These are phyloP conservation scores for Citrus hindsii DNA, from an alignment of 345 rosid genomes.

Conservation along the genomic window DNA sequence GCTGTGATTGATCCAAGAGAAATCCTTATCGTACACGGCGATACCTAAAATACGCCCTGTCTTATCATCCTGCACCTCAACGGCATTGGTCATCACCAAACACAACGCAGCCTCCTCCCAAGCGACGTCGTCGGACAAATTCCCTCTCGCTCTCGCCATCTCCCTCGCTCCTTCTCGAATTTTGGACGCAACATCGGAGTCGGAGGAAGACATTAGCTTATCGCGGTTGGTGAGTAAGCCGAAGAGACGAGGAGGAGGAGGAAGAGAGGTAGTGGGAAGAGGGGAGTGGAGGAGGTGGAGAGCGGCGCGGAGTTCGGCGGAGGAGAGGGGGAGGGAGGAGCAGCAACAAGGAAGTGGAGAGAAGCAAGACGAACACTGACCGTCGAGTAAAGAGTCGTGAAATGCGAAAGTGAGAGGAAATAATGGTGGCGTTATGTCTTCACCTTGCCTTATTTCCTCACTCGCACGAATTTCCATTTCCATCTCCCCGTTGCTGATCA, in stretches of 20 bases:
- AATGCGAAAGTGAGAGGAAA: conserved; percentile 52
- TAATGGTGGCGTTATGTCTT: conserved; percentile 50
- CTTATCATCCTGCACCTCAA: conserved; percentile 75
- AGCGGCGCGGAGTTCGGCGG: conserved; percentile 38
- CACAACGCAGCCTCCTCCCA: conserved; percentile 58
- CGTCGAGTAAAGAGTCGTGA: conserved; percentile 45
- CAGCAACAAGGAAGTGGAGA: conserved; percentile 33
- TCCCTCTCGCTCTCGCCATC: conserved; percentile 29
- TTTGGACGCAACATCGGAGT: conserved; percentile 25
- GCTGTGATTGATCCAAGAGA: conserved; percentile 92
- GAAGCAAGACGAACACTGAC: conserved; percentile 55
- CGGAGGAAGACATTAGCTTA: conserved; percentile 25
- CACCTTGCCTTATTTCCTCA: conserved; percentile 38
- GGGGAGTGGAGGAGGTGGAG: conserved; percentile 47
- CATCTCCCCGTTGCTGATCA: neutral
- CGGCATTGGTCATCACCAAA: conserved; percentile 69
- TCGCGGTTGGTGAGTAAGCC: conserved; percentile 63
- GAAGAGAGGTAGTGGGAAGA: neutral
- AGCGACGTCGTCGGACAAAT: neutral
- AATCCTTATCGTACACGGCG: conserved; percentile 49
- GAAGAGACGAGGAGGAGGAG: conserved; percentile 20
- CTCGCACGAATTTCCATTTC: conserved; percentile 50
- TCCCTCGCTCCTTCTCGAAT: conserved; percentile 42
- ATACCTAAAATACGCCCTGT: conserved; percentile 53
- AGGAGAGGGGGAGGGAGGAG: conserved; percentile 23